Conservation (phyloP, 2,329 filamentous ascomycete genomes). For the Alternaria atra region DNA sequence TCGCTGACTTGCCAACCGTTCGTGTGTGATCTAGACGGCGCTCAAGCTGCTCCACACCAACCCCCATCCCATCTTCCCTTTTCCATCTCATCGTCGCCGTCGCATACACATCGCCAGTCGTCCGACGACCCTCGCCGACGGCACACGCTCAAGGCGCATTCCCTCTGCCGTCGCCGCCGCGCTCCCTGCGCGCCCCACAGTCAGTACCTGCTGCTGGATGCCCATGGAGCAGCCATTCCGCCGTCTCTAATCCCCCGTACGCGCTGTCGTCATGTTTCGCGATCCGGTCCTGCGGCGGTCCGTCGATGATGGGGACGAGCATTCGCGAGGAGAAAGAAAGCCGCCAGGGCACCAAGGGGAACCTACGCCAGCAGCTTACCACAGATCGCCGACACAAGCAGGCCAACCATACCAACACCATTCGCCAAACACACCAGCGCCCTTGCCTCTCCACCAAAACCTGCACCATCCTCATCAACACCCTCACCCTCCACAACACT, state of each 20-base stretch:
- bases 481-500: slow-evolving; percentile 21
- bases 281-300: slow-evolving; percentile 41
- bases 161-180: slow-evolving; percentile 15
- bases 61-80: slow-evolving; percentile 18
- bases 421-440: slow-evolving; percentile 47
- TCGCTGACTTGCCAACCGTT: slow-evolving; percentile 35
- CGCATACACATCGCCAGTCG: slow-evolving; percentile 19
- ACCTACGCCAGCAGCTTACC: slow-evolving; percentile 46
- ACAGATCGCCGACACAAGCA: slow-evolving; percentile 49
- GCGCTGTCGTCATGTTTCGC: slow-evolving; percentile 38
- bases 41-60: slow-evolving; percentile 23
- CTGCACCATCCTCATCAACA: slow-evolving; percentile 41
- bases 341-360: slow-evolving; percentile 47
- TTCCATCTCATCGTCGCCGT: slow-evolving; percentile 15
- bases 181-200: slow-evolving; percentile 11
- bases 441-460: slow-evolving; percentile 39
- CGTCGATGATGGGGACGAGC: slow-evolving; percentile 42
- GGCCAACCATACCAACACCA: slow-evolving; percentile 48
- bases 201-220: slow-evolving; percentile 14
- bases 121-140: slow-evolving; percentile 23
- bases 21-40: slow-evolving; percentile 30
- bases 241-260: slow-evolving; percentile 8
- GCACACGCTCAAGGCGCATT: slow-evolving; percentile 31
- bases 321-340: slow-evolving; percentile 44
- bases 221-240: slow-evolving; percentile 23